phyloP scores from a whole-genome alignment of 495 filamentous ascomycete species.

The Xylaria acuta region DNA sequence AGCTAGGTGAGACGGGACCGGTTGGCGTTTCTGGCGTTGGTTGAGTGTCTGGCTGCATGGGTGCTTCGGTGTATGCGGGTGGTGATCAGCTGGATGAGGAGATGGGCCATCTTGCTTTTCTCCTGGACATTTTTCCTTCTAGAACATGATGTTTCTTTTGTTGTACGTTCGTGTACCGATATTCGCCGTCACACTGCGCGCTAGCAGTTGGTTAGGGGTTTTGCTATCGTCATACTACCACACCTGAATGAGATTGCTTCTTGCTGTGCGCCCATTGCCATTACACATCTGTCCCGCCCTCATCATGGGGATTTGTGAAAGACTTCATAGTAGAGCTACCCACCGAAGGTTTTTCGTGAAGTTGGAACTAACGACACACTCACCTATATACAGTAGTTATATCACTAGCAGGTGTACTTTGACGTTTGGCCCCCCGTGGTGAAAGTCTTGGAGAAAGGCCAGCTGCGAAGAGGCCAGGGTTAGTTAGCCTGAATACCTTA shows the following conservation, averaged over 20 bases:
- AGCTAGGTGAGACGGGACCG: not conserved
- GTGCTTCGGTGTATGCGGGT: not conserved
- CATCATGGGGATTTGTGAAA: not conserved
- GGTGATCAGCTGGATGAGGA: not conserved
- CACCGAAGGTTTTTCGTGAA: not conserved
- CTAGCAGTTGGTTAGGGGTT: not conserved
- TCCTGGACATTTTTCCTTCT: not conserved
- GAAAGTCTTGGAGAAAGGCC: not conserved
- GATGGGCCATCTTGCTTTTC: not conserved
- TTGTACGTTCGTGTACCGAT: slow-evolving; percentile 12
- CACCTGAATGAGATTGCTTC: not conserved
- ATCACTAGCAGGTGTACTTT: not conserved
- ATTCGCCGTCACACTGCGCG: not conserved
- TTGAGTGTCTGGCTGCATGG: not conserved
- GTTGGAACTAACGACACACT: not conserved
- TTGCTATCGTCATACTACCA: not conserved
- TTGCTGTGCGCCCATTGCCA: not conserved
- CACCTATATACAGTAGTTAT: too few species aligned
- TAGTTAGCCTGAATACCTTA: not conserved
- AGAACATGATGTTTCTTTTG: slow-evolving; percentile 5
- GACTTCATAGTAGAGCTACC: not conserved
- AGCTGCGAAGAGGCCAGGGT: not conserved
- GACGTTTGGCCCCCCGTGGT: not conserved
- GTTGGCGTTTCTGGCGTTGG: slow-evolving; percentile 11
- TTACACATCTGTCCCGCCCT: not conserved